Base-by-base conservation (phyloP, 352 stramenopile genomes). In the Phytophthora fragariaefolia region DNA sequence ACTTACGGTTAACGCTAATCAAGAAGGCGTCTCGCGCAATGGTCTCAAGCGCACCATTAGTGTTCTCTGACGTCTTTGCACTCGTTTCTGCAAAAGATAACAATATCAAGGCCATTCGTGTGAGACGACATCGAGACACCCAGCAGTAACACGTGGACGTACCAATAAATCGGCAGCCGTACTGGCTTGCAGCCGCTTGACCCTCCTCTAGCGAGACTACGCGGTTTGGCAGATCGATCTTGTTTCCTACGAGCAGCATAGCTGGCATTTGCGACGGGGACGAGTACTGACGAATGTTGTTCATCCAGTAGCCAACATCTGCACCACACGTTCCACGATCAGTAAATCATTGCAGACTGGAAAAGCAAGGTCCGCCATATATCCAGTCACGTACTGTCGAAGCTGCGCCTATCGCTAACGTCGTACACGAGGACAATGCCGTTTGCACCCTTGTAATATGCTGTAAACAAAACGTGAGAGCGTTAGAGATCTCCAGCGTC, bases 281-380 rank as follows among this genome's bases (percentile, higher is more conserved):
- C 18, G 90, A 92, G 61, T 96, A 93, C 56, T 95, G 85, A 13
- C 93, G 87, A 58, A 98, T 98, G 66, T 98, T 98, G 63, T 98
- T 96, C 90, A 98, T 97, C 95, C 95, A 98, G 64, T 98, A 98
- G 65, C 87, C 91, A 48, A 98, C 92, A 49, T 98, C 87, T 96
- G 47, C 26, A 69, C 8, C 8, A 67, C 42, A 71, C 34, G 30
- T 45, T n/a, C 13, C 54, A 42, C n/a, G 10, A 58, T 71, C 18
- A 70, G 52, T 65, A 63, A 28, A 40, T 64, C 49, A 46, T 47
- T 53, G 34, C 17, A 34, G 2, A 23, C 7, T 27, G 23, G 27
- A 47, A 42, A 36, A 10, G 17, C 40, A 50, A 54, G 27, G 4
- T 50, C 20, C 15, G n/a, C 27, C 20, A 62, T 62, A 32, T 59